These are phyloP conservation scores for Coleophoma eucalyptorum DNA, from an alignment of 2,329 filamentous ascomycete genomes.

Conservation along the genomic window DNA sequence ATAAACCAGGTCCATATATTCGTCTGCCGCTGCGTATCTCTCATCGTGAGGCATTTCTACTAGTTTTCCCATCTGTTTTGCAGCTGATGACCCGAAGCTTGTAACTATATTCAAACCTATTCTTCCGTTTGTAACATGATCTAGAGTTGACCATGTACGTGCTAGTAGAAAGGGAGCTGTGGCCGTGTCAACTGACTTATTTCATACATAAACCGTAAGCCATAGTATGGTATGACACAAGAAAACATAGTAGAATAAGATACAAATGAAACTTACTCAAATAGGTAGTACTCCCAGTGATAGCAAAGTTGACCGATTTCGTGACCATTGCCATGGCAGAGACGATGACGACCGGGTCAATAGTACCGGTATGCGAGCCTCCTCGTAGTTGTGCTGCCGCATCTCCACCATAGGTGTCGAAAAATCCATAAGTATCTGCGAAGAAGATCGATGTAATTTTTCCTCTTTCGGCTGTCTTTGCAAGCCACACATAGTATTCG, in stretches of 20 bases:
- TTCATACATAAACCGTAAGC: too few species aligned
- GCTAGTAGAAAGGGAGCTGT: slow-evolving; percentile 56
- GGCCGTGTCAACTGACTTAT: too few species aligned
- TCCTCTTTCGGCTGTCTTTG: slow-evolving; percentile 52
- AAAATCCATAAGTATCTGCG: slow-evolving; percentile 48
- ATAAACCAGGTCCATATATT: slow-evolving; percentile 50
- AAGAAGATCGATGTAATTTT: slow-evolving; percentile 65
- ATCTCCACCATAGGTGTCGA: slow-evolving; percentile 57
- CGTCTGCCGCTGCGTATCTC: slow-evolving; percentile 32
- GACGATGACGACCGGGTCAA: slow-evolving; percentile 55
- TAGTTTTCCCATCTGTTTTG: slow-evolving; percentile 50
- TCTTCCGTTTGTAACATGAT: slow-evolving; percentile 61
- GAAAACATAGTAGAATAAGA: too few species aligned
- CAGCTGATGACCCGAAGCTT: slow-evolving; percentile 61
- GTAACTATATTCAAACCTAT: slow-evolving; percentile 52
- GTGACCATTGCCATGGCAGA: slow-evolving; percentile 66
- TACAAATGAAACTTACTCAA: not conserved
- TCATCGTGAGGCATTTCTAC: slow-evolving; percentile 60
- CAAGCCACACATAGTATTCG: slow-evolving; percentile 31
- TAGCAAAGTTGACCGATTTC: slow-evolving; percentile 58
- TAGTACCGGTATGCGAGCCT: slow-evolving; percentile 64
- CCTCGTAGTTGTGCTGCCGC: slow-evolving; percentile 47
- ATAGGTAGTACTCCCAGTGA: slow-evolving; percentile 63
- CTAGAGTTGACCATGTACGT: slow-evolving; percentile 57
- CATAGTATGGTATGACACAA: too few species aligned